Conservation (phyloP, 495 filamentous ascomycete species). For the Usnea hakonensis region DNA sequence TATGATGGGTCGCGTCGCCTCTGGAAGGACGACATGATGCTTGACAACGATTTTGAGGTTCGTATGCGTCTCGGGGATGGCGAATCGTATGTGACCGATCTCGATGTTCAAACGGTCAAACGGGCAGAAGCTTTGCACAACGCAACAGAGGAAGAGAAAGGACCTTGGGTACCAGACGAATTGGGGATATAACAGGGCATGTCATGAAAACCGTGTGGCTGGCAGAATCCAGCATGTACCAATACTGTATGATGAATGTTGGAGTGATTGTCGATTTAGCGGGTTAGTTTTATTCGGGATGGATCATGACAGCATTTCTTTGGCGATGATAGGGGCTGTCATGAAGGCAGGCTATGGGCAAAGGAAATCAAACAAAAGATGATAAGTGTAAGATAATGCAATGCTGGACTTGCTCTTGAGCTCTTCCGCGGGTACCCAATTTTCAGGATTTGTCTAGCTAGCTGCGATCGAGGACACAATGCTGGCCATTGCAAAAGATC, state of each 20-base stretch:
- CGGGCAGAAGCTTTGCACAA: constrained; percentile 72
- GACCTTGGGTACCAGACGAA: constrained; percentile 55
- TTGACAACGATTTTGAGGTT: constrained; percentile 89
- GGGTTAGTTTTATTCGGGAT: not conserved
- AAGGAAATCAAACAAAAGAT: not conserved
- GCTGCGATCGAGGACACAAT: not conserved
- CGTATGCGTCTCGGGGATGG: constrained; percentile 64
- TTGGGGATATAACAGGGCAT: not conserved
- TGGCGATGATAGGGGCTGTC: not conserved
- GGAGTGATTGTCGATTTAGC: constrained; percentile 1
- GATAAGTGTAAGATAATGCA: not conserved
- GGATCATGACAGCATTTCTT: not conserved
- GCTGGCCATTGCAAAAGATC: not conserved
- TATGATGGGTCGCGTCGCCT: constrained; percentile 84
- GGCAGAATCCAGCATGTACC: not conserved
- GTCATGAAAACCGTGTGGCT: not conserved
- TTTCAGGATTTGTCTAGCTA: not conserved
- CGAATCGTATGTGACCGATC: constrained; percentile 75
- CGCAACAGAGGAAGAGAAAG: constrained; percentile 76
- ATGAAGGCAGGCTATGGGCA: not conserved
- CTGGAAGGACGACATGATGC: constrained; percentile 99
- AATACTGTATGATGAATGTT: not conserved
- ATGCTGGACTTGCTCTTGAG: not conserved
- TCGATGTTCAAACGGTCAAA: constrained; percentile 85
- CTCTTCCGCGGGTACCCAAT: not conserved